Conservation (phyloP, 345 rosid species). For the Luvunga scandens region DNA sequence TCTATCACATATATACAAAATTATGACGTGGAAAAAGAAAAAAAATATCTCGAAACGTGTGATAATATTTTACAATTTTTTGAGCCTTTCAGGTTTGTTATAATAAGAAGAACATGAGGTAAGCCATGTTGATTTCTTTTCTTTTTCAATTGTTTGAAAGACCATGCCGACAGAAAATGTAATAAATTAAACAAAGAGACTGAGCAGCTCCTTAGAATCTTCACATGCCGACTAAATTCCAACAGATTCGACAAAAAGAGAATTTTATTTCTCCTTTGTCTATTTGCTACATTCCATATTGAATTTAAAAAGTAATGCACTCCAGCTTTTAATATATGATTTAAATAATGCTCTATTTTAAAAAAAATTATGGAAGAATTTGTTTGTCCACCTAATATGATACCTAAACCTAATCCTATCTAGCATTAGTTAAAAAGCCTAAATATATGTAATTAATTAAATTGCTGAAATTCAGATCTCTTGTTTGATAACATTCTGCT, state of each 20-base stretch:
- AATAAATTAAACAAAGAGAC: not conserved
- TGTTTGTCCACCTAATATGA: conserved; percentile 35
- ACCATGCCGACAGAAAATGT: conserved; percentile 1
- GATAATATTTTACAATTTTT: not conserved
- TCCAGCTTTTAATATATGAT: not conserved
- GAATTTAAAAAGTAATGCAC: not conserved
- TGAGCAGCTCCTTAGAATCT: conserved; percentile 15
- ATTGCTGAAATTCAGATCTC: conserved; percentile 18
- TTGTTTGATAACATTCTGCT: conserved; percentile 19
- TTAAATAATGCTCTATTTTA: not conserved
- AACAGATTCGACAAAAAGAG: conserved; percentile 23
- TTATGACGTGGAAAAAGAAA: too few relatives aligned
- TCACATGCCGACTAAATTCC: conserved; percentile 28
- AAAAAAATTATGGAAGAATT: conserved; percentile 17
- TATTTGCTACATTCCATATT: not conserved
- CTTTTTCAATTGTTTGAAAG: too few relatives aligned
- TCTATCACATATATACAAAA: too few relatives aligned
- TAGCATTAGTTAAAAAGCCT: not conserved
- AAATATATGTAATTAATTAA: not conserved
- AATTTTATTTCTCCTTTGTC: conserved; percentile 13
- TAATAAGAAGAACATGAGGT: not conserved
- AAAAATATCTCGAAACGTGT: too few relatives aligned
- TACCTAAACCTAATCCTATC: conserved; percentile 28
- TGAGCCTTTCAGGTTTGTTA: not conserved
- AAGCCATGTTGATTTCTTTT: conserved; percentile 6